Conservation (phyloP, 805 yeast genomes). For the Schwanniomyces vanrijiae region DNA sequence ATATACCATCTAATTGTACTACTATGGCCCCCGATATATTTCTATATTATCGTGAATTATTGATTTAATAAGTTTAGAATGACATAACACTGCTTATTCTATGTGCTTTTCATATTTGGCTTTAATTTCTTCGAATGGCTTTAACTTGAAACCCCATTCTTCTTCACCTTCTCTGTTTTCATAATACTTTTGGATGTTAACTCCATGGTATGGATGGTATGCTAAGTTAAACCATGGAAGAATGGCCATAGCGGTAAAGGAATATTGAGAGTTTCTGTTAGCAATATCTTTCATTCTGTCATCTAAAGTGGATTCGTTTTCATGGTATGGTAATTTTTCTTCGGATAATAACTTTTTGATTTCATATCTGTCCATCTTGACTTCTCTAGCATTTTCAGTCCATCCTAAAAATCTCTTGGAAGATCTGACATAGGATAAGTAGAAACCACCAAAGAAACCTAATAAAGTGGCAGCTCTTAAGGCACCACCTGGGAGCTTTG, state of each 20-base stretch:
- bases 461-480: slow-evolving; percentile 60
- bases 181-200: slow-evolving; percentile 61
- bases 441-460: slow-evolving; percentile 74
- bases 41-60: slow-evolving; percentile 1
- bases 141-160: slow-evolving; percentile 53
- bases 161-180: slow-evolving; percentile 60
- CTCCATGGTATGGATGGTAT: slow-evolving; percentile 80
- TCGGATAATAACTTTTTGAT: slow-evolving; percentile 63
- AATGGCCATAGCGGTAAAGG: slow-evolving; percentile 57
- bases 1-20: not conserved
- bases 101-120: slow-evolving; percentile 27
- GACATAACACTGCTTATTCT: slow-evolving; percentile 14
- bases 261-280: slow-evolving; percentile 73
- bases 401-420: slow-evolving; percentile 76
- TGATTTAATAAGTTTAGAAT: not conserved
- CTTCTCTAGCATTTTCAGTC: slow-evolving; percentile 71
- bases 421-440: slow-evolving; percentile 66
- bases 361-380: slow-evolving; percentile 69
- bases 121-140: slow-evolving; percentile 51
- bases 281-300: slow-evolving; percentile 74
- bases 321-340: slow-evolving; percentile 68
- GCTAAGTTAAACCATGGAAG: slow-evolving; percentile 84
- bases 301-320: slow-evolving; percentile 51
- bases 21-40: not conserved
- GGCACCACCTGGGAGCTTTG: slow-evolving; percentile 52